These are phyloP conservation scores for Phragmites australis DNA, from an alignment of 176 grass and related monocot species.

Conservation along the genomic window DNA sequence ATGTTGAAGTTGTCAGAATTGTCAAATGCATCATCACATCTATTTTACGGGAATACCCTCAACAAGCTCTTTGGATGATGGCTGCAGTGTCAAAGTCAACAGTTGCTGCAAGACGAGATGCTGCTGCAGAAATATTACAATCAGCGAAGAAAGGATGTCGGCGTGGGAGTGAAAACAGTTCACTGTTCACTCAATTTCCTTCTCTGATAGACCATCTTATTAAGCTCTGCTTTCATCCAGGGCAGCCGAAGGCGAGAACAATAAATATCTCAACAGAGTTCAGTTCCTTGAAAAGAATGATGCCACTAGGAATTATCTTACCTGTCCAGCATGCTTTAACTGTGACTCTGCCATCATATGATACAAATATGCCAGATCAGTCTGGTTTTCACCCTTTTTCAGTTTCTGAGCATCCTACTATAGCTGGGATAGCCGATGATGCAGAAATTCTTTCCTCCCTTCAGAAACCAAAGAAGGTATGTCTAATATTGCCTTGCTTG, in stretches of 20 bases:
- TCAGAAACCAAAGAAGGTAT: conserved; percentile 95
- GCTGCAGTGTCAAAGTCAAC: conserved; percentile 94
- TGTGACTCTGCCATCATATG: conserved; percentile 85
- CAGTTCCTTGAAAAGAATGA: conserved; percentile 99
- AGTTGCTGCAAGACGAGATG: conserved; percentile 74
- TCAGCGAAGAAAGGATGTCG: conserved; percentile 70
- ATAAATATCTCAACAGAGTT: conserved; percentile 95
- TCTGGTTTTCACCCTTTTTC: conserved; percentile 81
- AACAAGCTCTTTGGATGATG: conserved; percentile 99
- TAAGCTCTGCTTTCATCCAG: conserved; percentile 89
- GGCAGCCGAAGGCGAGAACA: conserved; percentile 66
- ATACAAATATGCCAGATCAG: conserved; percentile 57
- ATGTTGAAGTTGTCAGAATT: conserved; percentile 63
- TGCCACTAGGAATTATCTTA: conserved; percentile 95
- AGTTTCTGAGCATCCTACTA: conserved; percentile 81
- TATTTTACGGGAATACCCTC: conserved; percentile 84
- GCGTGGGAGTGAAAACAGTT: conserved; percentile 53
- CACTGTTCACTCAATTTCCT: conserved; percentile 77
- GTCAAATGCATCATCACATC: conserved; percentile 73
- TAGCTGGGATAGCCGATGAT: conserved; percentile 89
- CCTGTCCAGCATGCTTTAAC: conserved; percentile 94
- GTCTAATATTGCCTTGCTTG: conserved; percentile 25
- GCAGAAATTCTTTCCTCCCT: conserved; percentile 95
- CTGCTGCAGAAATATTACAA: conserved; percentile 84
- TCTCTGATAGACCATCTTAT: conserved; percentile 86